Evolutionary conservation across 2,329 filamentous ascomycete genomes (phyloP), one percentile per base, ranked within the genome.

Genomic region (Fusarium neocosmosporiellum): DNA sequence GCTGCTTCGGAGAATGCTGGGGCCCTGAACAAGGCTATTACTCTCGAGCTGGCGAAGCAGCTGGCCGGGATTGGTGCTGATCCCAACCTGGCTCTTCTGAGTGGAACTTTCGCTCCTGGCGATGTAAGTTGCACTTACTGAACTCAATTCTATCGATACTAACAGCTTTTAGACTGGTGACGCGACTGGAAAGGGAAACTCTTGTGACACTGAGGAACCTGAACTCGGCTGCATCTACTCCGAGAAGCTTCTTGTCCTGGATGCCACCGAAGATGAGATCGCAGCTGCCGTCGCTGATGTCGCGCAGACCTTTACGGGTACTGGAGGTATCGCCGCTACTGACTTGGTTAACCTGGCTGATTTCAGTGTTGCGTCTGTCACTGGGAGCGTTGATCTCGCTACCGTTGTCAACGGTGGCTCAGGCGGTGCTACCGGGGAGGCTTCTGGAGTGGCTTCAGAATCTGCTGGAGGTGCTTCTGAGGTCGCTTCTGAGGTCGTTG

Each of bases 91-190:
- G 91, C 91, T 41, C 87, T 92, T 58, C 82, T 89, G 71, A 85
- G 86, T 33, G 90, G 89, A 63, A 93, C 91, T 7, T 93, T 93
- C 77, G 86, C 85, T 7, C 88, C 91, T 18, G 91, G 91, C 59
- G 72, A 86, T 72, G 83, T 90, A 76, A 82, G 85, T 75, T 29
- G 4, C 29, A 31, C n/a, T 57, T 13, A 16, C 10, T 29, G 4
- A 31, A 6, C 5, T 5, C 9, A 3, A 9, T 22, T 48, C 29
- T 4, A 7, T 7, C 37, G 20, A 33, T 67, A 22, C 59, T 48
- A 22, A 33, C 50, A 9, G 18, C 20, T 16, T 29, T 7, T 57
- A 72, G 70, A 1, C 63, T 1, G 57, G 22, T n/a, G 72, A 74
- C 37, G 9, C 43, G 2, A 74, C 72, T 22, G 72, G 70, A 5